These are phyloP conservation scores for Globisporangium mamillatum DNA, from an alignment of 352 stramenopile genomes.

Conservation along the genomic window DNA sequence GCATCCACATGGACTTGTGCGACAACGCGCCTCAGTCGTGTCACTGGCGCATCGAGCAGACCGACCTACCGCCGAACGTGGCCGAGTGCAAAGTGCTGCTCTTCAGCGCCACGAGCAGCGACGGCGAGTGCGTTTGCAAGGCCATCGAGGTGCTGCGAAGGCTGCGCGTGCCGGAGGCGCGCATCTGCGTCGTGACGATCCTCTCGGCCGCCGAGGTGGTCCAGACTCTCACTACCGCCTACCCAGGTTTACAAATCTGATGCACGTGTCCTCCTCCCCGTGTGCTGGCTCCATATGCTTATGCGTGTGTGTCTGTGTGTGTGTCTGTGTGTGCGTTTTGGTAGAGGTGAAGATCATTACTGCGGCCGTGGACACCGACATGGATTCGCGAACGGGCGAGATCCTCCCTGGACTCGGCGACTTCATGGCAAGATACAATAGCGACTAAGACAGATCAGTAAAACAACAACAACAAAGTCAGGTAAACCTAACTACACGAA, in stretches of 20 bases:
- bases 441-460: slow-evolving; percentile 1
- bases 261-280: background rate
- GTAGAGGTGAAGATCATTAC: slow-evolving; percentile 40
- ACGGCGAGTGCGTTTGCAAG: slow-evolving; percentile 26
- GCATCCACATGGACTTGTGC: slow-evolving; percentile 22
- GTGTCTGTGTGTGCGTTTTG: background rate
- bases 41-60: slow-evolving; percentile 26
- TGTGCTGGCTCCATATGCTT: background rate
- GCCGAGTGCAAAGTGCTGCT: slow-evolving; percentile 33
- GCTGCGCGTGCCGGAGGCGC: slow-evolving; percentile 23
- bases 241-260: slow-evolving; percentile 25
- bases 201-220: slow-evolving; percentile 30
- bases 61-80: slow-evolving; percentile 36
- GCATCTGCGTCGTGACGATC: slow-evolving; percentile 44
- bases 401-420: slow-evolving; percentile 37
- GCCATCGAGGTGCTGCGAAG: slow-evolving; percentile 29
- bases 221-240: slow-evolving; percentile 27
- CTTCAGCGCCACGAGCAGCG: slow-evolving; percentile 32
- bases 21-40: background rate
- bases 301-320: slow-evolving; percentile 6
- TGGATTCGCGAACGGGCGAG: slow-evolving; percentile 19
- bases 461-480: background rate
- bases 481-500: background rate
- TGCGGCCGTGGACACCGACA: slow-evolving; percentile 31
- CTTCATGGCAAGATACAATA: slow-evolving; percentile 48